A percentile compares a stretch with the other conserved stretches of the same genome.
These are phyloP conservation scores for Astrothelium macrocarpum DNA, from an alignment of 495 filamentous ascomycete genomes.

Conservation along the genomic window DNA sequence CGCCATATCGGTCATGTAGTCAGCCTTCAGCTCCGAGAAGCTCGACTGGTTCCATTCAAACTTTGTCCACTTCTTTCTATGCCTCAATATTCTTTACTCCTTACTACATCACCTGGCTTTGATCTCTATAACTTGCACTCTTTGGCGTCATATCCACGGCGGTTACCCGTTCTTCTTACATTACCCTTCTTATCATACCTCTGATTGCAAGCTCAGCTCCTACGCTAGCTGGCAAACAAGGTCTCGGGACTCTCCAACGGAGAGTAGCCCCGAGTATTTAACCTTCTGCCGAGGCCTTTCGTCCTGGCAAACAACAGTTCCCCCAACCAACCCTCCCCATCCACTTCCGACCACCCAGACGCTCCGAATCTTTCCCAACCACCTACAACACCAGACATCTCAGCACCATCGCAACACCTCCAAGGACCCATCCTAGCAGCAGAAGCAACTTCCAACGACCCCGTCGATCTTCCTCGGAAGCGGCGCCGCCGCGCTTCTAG, in stretches of 20 bases:
- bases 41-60: background rate
- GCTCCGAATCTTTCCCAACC: slow-evolving; percentile 29
- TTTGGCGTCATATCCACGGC: background rate
- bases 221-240: background rate
- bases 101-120: background rate
- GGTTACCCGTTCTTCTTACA: too few relatives aligned
- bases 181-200: background rate
- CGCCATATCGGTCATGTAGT: background rate
- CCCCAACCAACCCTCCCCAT: slow-evolving; percentile 40
- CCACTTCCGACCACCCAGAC: slow-evolving; percentile 52
- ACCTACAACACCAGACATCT: slow-evolving; percentile 13
- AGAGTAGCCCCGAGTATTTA: background rate
- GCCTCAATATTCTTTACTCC: background rate
- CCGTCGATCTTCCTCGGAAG: slow-evolving; percentile 19
- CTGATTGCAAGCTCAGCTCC: background rate
- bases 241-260: background rate
- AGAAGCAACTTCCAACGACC: slow-evolving; percentile 17
- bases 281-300: slow-evolving; percentile 26
- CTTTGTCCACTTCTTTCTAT: background rate
- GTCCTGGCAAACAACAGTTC: slow-evolving; percentile 56
- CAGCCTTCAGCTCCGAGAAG: background rate
- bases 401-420: slow-evolving; percentile 12
- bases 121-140: background rate
- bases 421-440: slow-evolving; percentile 18
- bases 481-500: slow-evolving; percentile 26